These are phyloP conservation scores for Metroxylon sagu DNA, from an alignment of 176 grass and related monocot species.

Conservation along the genomic window DNA sequence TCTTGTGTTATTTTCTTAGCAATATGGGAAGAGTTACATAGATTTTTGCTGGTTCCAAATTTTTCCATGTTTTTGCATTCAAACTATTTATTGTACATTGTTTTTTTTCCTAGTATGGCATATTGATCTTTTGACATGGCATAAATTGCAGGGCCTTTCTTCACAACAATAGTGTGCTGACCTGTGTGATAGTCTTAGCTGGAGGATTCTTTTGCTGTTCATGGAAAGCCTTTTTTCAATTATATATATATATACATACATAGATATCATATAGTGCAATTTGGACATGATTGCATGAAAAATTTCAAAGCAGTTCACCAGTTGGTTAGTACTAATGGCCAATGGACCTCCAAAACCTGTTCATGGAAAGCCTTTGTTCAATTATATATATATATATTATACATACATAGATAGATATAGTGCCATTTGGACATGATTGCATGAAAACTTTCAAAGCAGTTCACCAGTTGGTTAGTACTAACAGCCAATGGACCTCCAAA, in stretches of 20 bases:
- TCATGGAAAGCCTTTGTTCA: slow-evolving; percentile 11
- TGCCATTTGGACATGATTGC: too few species aligned
- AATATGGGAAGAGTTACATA: slow-evolving; percentile 5
- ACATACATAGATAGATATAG: too few species aligned
- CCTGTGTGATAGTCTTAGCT: slow-evolving; percentile 17
- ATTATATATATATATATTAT: too few species aligned
- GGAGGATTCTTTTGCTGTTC: slow-evolving; percentile 10
- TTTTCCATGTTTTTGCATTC: slow-evolving; percentile 7
- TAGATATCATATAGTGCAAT: too few species aligned
- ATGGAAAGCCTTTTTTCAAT: slow-evolving; percentile 7
- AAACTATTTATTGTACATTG: slow-evolving; percentile 5
- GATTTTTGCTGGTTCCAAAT: slow-evolving; percentile 14
- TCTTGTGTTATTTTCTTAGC: not conserved
- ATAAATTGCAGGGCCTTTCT: slow-evolving; percentile 38
- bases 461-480: too few species aligned
- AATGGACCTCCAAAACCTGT: too few species aligned
- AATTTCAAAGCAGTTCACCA: too few species aligned
- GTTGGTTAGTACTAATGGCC: too few species aligned
- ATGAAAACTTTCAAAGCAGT: too few species aligned
- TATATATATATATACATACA: too few species aligned
- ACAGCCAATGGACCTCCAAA: too few species aligned
- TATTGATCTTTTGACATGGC: slow-evolving; percentile 32
- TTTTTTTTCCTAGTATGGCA: slow-evolving; percentile 1
- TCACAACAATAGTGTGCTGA: slow-evolving; percentile 19
- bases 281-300: too few species aligned